Conservation (phyloP, 2,329 filamentous ascomycete genomes). For the Emmonsiellopsis sp. region DNA sequence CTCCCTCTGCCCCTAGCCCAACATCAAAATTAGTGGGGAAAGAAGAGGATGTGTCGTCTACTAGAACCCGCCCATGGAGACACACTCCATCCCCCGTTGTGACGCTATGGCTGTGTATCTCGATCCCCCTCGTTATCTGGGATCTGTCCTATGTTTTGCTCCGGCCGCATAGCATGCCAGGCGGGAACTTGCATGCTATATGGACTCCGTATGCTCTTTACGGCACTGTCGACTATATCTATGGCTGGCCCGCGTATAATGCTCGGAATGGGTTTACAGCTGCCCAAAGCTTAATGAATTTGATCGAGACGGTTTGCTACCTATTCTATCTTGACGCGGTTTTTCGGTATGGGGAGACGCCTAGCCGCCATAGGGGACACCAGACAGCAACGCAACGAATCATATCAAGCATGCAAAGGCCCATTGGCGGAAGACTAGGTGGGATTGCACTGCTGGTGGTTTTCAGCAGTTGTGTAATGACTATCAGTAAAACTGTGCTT, state of each 20-base stretch:
- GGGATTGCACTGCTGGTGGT: conserved; percentile 50
- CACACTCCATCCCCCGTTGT: conserved; percentile 53
- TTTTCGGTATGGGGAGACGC: conserved; percentile 29
- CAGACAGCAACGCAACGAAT: conserved; percentile 8
- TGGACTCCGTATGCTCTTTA: conserved; percentile 76
- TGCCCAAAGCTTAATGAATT: conserved; percentile 63
- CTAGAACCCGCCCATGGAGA: conserved; percentile 34
- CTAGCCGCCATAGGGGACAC: neutral
- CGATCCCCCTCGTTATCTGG: conserved; percentile 72
- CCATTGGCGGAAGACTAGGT: conserved; percentile 44
- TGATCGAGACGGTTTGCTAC: conserved; percentile 60
- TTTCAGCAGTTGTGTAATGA: conserved; percentile 53
- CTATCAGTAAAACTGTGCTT: conserved; percentile 57
- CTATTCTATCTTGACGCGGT: conserved; percentile 51
- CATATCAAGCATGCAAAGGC: conserved; percentile 28
- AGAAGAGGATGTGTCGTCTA: conserved; percentile 20
- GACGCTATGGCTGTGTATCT: conserved; percentile 64
- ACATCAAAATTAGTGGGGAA: conserved; percentile 13
- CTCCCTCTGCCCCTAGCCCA: conserved; percentile 21
- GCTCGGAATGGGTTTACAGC: conserved; percentile 64
- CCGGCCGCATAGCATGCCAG: conserved; percentile 73
- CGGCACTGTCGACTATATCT: conserved; percentile 68
- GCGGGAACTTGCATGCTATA: conserved; percentile 60
- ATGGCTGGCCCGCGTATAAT: conserved; percentile 66
- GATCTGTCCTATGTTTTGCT: conserved; percentile 71